Evolutionary conservation across 192 early-diverging fungal species (phyloP).

Genomic region (Funneliformis geosporum): DNA sequence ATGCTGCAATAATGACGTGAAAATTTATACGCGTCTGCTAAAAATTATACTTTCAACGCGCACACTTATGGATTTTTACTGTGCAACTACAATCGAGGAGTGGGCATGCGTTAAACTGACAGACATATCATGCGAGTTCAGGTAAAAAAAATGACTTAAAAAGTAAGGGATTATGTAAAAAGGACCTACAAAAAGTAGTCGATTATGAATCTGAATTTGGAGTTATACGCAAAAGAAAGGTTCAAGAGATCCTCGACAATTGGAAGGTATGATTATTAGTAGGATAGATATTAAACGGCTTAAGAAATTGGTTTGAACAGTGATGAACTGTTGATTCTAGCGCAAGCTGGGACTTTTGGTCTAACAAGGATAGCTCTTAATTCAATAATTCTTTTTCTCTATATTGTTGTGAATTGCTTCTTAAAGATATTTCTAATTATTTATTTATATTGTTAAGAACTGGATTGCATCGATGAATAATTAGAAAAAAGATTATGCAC

Average conservation of each 20-base stretch:
- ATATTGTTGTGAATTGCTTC: not conserved
- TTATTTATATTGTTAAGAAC: not conserved
- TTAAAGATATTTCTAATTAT: not conserved
- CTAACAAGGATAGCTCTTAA: slow-evolving; percentile 18
- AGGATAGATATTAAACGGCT: not conserved
- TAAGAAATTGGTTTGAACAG: not conserved
- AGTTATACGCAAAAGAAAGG: not conserved
- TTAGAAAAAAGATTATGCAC: not conserved
- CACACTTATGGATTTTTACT: slow-evolving; percentile 17
- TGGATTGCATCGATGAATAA: slow-evolving; percentile 14
- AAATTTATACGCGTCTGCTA: too few species aligned
- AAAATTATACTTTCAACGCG: too few species aligned
- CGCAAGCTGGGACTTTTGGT: slow-evolving; percentile 20
- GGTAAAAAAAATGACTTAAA: not conserved
- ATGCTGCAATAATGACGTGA: too few species aligned
- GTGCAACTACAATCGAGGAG: not conserved
- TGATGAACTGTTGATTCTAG: slow-evolving; percentile 15
- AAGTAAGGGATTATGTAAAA: slow-evolving; percentile 9
- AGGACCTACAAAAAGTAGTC: slow-evolving; percentile 5
- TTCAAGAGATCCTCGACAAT: not conserved
- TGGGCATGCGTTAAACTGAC: not conserved
- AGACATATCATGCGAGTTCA: not conserved
- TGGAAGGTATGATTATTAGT: not conserved
- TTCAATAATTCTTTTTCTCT: not conserved
- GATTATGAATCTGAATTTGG: not conserved